Evolutionary conservation across 192 early-diverging fungal species (phyloP).

Genomic region (Lobosporangium transversale): DNA sequence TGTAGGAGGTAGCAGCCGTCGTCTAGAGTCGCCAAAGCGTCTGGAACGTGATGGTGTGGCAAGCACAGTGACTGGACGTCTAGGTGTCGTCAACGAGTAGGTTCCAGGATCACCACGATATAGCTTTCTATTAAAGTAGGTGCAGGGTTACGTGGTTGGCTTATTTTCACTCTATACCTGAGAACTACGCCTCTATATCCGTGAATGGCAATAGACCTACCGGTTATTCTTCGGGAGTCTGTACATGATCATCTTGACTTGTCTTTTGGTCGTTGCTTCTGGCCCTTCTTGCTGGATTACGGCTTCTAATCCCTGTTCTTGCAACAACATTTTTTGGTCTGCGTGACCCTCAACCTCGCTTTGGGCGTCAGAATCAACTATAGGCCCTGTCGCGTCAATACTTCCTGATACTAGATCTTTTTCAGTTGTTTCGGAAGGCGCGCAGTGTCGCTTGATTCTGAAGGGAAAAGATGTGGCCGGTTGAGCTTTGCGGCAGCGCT

Average conservation of each 20-base stretch:
- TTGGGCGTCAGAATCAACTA: too few relatives aligned
- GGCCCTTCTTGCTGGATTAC: neutral
- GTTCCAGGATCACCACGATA: conserved; percentile 25
- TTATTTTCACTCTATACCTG: neutral
- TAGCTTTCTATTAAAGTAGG: conserved; percentile 12
- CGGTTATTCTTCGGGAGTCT: neutral
- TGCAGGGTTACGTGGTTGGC: too few relatives aligned
- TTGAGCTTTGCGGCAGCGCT: too few relatives aligned
- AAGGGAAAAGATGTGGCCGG: too few relatives aligned
- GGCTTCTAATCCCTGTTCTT: neutral
- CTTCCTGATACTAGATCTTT: too few relatives aligned
- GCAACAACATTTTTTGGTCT: too few relatives aligned
- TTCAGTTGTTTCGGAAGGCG: too few relatives aligned
- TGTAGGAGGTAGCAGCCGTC: neutral
- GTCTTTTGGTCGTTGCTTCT: neutral
- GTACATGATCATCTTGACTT: neutral
- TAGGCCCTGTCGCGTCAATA: too few relatives aligned
- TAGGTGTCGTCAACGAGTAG: conserved; percentile 10
- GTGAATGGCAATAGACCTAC: neutral
- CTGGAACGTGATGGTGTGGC: neutral
- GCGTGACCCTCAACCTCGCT: too few relatives aligned
- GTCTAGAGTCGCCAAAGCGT: neutral
- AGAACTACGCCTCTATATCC: neutral
- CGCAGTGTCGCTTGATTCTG: too few relatives aligned
- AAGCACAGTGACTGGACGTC: neutral